These are phyloP conservation scores for Rubia occidens DNA, from an alignment of 305 asterid species.

Conservation along the genomic window DNA sequence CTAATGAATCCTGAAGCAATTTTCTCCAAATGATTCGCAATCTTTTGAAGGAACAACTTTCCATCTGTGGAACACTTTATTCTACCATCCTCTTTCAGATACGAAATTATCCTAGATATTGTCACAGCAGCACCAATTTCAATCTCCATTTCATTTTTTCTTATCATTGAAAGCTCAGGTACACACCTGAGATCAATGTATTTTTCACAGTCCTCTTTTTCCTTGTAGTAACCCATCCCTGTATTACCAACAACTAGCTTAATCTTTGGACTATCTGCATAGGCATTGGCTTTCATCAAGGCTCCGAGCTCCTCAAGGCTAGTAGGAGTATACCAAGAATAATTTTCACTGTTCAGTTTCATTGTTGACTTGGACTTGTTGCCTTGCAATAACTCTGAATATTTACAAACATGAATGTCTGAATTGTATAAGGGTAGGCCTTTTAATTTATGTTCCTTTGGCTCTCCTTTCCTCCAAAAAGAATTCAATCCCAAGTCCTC, in stretches of 20 bases:
- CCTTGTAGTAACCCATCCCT: constrained; percentile 56
- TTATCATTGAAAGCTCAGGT: constrained; percentile 47
- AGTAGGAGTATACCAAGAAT: constrained; percentile 52
- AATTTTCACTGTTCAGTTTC: constrained; percentile 32
- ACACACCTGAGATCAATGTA: constrained; percentile 57
- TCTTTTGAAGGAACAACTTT: constrained; percentile 28
- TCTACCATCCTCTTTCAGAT: constrained; percentile 30
- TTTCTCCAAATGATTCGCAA: constrained; percentile 63
- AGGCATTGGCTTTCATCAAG: constrained; percentile 30
- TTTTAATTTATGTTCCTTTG: constrained; percentile 24
- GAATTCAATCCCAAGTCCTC: constrained; percentile 75
- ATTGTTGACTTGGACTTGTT: constrained; percentile 16
- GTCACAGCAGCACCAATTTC: constrained; percentile 65
- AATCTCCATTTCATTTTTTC: constrained; percentile 29
- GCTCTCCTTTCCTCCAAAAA: constrained; percentile 51
- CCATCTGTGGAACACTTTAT: constrained; percentile 21
- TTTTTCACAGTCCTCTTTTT: constrained; percentile 27
- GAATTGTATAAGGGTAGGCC: constrained; percentile 41
- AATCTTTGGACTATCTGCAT: constrained; percentile 18
- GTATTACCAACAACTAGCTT: constrained; percentile 70
- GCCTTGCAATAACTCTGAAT: constrained; percentile 31
- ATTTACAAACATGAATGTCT: constrained; percentile 20
- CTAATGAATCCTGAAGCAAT: constrained; percentile 60
- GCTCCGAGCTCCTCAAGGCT: constrained; percentile 42
- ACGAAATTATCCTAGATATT: constrained; percentile 41